Conservation (phyloP, 139 green algal genomes). For the Pseudopediastrum boryanum region DNA sequence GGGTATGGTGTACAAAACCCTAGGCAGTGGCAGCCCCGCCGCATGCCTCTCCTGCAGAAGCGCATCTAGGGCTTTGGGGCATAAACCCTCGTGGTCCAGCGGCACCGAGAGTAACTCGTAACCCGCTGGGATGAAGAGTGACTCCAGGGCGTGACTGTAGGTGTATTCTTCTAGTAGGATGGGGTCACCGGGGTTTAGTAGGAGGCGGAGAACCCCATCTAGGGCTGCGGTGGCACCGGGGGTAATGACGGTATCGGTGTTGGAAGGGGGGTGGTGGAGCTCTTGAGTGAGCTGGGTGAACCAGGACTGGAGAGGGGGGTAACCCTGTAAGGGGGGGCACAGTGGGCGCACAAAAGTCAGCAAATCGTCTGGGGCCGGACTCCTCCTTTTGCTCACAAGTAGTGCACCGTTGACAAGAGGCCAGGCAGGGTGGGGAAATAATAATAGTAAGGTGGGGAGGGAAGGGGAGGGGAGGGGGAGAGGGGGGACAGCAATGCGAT, state of each 20-base stretch:
- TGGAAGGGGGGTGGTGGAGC: neutral
- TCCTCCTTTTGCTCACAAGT: no score
- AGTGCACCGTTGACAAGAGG: neutral
- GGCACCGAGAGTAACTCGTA: conserved; percentile 44
- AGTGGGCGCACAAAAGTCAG: no score
- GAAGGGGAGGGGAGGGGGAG: conserved; percentile 33
- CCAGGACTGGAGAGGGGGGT: neutral
- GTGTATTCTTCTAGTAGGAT: conserved; percentile 73
- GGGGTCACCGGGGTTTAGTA: conserved; percentile 61
- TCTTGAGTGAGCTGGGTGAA: neutral
- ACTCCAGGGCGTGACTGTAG: conserved; percentile 71
- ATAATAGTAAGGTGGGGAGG: no score
- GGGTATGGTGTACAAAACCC: conserved; percentile 78
- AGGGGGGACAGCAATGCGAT: neutral
- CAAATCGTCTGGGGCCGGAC: no score
- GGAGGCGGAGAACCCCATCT: conserved; percentile 39
- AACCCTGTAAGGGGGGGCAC: neutral
- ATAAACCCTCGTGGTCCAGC: conserved; percentile 37
- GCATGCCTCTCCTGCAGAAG: neutral
- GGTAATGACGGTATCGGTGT: conserved; percentile 39
- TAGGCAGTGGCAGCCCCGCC: conserved; percentile 24
- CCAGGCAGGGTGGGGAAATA: conserved; percentile 2
- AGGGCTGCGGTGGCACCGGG: conserved; percentile 41
- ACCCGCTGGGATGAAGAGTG: conserved; percentile 60
- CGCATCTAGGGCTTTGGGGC: neutral